A percentile compares a stretch with the other conserved stretches of the same genome.
Conservation (phyloP, 805 yeast species). For the Candida mattraensis region DNA sequence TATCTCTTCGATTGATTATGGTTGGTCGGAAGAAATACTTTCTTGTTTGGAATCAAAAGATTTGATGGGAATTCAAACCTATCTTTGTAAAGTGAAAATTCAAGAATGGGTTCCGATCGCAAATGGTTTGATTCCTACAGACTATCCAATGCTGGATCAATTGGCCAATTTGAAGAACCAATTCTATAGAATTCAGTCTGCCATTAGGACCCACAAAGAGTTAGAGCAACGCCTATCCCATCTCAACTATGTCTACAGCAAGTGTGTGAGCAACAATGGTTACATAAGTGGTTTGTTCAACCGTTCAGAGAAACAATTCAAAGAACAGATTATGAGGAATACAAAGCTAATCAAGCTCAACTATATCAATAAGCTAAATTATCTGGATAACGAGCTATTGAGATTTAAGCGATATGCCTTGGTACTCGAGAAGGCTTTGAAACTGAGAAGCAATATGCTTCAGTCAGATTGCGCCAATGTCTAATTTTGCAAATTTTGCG, state of each 20-base stretch:
- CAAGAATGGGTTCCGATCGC: slow-evolving; percentile 43
- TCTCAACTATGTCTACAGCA: slow-evolving; percentile 15
- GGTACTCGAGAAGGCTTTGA: slow-evolving; percentile 47
- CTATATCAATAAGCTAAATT: slow-evolving; percentile 41
- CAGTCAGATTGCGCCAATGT: too few species aligned
- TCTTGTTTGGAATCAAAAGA: slow-evolving; percentile 13
- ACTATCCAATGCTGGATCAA: slow-evolving; percentile 38
- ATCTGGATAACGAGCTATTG: slow-evolving; percentile 44
- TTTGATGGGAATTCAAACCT: slow-evolving; percentile 9
- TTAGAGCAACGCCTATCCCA: slow-evolving; percentile 13
- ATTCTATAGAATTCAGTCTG: slow-evolving; percentile 37
- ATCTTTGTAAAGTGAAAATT: slow-evolving; percentile 35
- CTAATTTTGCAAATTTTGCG: slow-evolving; percentile 5
- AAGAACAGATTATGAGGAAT: slow-evolving; percentile 28
- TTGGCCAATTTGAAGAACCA: slow-evolving; percentile 39
- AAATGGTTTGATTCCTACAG: slow-evolving; percentile 29
- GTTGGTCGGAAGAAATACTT: slow-evolving; percentile 55
- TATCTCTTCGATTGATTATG: slow-evolving; percentile 76
- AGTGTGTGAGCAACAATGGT: slow-evolving; percentile 8
- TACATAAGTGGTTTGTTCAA: slow-evolving; percentile 18
- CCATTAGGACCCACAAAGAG: slow-evolving; percentile 44
- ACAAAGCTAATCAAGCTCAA: slow-evolving; percentile 38
- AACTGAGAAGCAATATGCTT: slow-evolving; percentile 39
- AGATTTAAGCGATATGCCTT: slow-evolving; percentile 47
- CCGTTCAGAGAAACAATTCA: slow-evolving; percentile 12